These are phyloP conservation scores for Inosperma sp. DNA, from an alignment of 768 basidiomycete genomes.

Conservation along the genomic window DNA sequence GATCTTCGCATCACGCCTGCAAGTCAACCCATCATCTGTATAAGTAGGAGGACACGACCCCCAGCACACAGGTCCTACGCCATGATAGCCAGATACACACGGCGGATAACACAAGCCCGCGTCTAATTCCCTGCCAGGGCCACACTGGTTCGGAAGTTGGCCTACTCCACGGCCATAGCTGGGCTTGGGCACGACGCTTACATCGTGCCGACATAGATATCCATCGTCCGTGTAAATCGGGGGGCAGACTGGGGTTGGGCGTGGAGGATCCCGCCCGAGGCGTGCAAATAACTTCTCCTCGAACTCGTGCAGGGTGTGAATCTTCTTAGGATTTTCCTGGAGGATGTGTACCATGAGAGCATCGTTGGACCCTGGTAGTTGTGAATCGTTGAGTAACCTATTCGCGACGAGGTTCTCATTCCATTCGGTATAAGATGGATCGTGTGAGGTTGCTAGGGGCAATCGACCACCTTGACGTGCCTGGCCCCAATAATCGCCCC, in stretches of 20 bases:
- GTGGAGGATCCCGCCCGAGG: neutral
- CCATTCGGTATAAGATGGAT: neutral
- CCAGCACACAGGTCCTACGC: constrained; percentile 1
- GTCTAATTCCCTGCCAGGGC: neutral
- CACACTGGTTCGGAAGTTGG: neutral
- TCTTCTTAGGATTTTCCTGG: neutral
- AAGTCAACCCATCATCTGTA: neutral
- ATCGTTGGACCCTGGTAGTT: neutral
- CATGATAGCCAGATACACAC: neutral
- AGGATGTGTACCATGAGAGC: neutral
- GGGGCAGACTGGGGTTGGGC: neutral
- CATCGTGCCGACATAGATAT: neutral
- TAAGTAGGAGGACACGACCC: neutral
- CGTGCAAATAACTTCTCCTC: constrained; percentile 3
- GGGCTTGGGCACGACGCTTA: neutral
- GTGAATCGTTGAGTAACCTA: neutral
- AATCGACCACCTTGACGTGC: neutral
- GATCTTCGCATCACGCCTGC: neutral
- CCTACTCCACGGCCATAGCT: constrained; percentile 3
- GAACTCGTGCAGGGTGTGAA: neutral
- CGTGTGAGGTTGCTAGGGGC: neutral
- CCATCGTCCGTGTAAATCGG: constrained; percentile 1
- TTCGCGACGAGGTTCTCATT: constrained; percentile 3
- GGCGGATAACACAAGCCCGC: constrained; percentile 1
- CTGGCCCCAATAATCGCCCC: neutral